phyloP scores from a whole-genome alignment of 2,329 filamentous ascomycete genomes.

The Escovopsis sp. region DNA sequence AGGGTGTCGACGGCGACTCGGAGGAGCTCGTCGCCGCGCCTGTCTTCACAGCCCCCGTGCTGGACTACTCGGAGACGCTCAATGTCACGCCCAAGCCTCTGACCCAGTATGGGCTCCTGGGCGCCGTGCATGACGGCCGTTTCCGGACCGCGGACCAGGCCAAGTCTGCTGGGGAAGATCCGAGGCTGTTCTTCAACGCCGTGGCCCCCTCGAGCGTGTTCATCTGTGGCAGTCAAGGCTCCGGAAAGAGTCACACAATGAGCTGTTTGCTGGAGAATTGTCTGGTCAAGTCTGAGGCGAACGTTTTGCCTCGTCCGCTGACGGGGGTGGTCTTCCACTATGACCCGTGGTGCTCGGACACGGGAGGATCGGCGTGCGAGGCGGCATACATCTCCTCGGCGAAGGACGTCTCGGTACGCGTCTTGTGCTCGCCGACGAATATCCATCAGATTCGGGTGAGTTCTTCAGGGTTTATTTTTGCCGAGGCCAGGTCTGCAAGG shows the following conservation, averaged over 20 bases:
- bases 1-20: neutral
- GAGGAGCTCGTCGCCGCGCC: conserved; percentile 7
- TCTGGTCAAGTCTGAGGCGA: conserved; percentile 28
- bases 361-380: conserved; percentile 38
- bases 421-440: conserved; percentile 41
- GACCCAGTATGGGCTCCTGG: conserved; percentile 10
- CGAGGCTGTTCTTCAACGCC: conserved; percentile 29
- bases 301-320: conserved; percentile 33
- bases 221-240: conserved; percentile 49
- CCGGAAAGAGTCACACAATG: conserved; percentile 47
- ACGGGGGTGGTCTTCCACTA: conserved; percentile 52
- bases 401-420: conserved; percentile 28
- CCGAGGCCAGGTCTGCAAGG: neutral
- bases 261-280: conserved; percentile 43
- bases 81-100: neutral
- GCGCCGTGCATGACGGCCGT: neutral
- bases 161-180: conserved; percentile 5
- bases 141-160: no score
- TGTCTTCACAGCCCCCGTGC: conserved; percentile 8
- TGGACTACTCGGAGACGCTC: neutral
- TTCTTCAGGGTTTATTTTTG: neutral
- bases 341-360: conserved; percentile 36
- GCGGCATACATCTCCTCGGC: conserved; percentile 37
- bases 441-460: conserved; percentile 22
- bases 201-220: conserved; percentile 40